These are phyloP conservation scores for Fusarium solani-melongenae DNA, from an alignment of 2,329 filamentous ascomycete species.

Conservation along the genomic window DNA sequence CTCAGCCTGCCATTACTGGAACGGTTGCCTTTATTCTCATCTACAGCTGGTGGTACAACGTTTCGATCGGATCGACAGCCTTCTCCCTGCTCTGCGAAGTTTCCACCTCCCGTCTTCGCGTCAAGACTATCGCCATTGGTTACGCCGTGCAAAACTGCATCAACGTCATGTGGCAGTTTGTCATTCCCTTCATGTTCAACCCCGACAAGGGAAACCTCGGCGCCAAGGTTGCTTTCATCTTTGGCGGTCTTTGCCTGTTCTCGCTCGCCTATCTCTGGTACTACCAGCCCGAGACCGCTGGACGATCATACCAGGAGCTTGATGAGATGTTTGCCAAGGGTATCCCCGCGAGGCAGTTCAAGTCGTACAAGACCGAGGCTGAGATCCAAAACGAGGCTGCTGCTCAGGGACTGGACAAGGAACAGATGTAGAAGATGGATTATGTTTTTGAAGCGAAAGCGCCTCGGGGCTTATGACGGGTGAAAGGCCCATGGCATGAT, in stretches of 20 bases:
- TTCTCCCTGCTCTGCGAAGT: conserved; percentile 24
- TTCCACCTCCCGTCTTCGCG: conserved; percentile 21
- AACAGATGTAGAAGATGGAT: neutral
- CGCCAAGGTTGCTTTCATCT: conserved; percentile 29
- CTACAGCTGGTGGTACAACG: conserved; percentile 27
- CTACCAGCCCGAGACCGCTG: conserved; percentile 32
- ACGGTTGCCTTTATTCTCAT: conserved; percentile 18
- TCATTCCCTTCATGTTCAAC: conserved; percentile 32
- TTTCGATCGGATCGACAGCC: conserved; percentile 16
- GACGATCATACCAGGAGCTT: conserved; percentile 32
- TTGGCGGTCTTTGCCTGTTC: conserved; percentile 23
- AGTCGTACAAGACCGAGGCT: conserved; percentile 17
- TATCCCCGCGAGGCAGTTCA: conserved; percentile 14
- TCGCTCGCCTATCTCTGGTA: conserved; percentile 22
- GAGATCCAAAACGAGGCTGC: conserved; percentile 18
- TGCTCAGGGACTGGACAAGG: neutral
- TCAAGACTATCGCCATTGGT: conserved; percentile 32
- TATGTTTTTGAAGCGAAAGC: neutral
- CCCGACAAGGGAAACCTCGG: conserved; percentile 25
- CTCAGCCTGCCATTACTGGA: conserved; percentile 6
- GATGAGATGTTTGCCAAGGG: conserved; percentile 31
- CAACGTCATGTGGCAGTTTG: conserved; percentile 30
- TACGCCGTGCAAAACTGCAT: conserved; percentile 17
- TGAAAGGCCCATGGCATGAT: neutral
- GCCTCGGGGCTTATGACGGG: neutral